Evolutionary conservation across 2,329 filamentous ascomycete genomes (phyloP).

Genomic region (Aspergillus tamarii): DNA sequence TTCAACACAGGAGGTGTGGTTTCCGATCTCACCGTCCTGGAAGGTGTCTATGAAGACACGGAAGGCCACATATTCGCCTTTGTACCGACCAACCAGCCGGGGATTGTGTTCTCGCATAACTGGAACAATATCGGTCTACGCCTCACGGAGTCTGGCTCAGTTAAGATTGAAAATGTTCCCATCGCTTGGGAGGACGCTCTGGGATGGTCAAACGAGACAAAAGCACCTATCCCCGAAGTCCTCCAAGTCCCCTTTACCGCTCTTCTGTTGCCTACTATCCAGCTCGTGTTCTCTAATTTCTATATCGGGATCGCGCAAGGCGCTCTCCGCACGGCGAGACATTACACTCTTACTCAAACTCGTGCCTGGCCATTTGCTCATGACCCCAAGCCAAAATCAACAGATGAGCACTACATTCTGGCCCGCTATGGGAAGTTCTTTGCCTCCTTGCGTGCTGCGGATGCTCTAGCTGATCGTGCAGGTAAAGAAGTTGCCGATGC

Average conservation of each 20-base stretch:
- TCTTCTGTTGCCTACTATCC: conserved; percentile 66
- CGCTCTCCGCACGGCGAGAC: conserved; percentile 61
- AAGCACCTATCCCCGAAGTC: conserved; percentile 54
- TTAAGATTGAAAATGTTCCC: conserved; percentile 61
- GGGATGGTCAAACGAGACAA: conserved; percentile 59
- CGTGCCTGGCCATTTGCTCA: conserved; percentile 67
- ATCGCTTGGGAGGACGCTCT: conserved; percentile 65
- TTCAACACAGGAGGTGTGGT: conserved; percentile 71
- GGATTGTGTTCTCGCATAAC: conserved; percentile 59
- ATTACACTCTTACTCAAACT: conserved; percentile 55
- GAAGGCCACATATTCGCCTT: conserved; percentile 66
- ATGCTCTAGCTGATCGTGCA: conserved; percentile 61
- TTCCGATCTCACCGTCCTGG: conserved; percentile 67
- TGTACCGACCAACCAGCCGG: conserved; percentile 60
- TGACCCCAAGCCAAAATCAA: conserved; percentile 62
- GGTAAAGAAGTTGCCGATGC: conserved; percentile 54
- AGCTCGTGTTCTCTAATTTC: conserved; percentile 69
- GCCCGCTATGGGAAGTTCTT: conserved; percentile 67
- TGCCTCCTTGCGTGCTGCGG: conserved; percentile 63
- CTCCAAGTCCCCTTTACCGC: conserved; percentile 59
- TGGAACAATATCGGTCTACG: conserved; percentile 69
- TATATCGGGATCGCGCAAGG: conserved; percentile 67
- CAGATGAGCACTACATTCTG: conserved; percentile 68
- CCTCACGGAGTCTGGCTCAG: conserved; percentile 65
- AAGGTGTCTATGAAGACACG: conserved; percentile 63